A percentile compares a stretch with the other conserved stretches of the same genome.
phyloP scores from a whole-genome alignment of 495 filamentous ascomycete species.

The Podospora conica region DNA sequence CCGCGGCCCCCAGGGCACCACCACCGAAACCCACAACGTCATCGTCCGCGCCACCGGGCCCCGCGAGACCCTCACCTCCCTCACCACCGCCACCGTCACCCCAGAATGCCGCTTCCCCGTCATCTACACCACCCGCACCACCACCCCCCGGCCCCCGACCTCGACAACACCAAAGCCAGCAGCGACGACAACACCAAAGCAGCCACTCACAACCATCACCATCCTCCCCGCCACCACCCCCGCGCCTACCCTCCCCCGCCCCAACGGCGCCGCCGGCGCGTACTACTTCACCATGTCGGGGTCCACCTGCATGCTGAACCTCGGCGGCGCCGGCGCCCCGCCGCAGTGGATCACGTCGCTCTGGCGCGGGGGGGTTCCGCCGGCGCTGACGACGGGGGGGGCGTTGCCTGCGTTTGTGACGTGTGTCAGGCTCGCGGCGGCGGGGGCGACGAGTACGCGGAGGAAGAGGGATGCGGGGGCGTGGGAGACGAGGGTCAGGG shows the following conservation, averaged over 20 bases:
- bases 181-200: not conserved
- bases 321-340: not conserved
- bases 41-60: not conserved
- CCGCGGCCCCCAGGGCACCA: not conserved
- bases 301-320: not conserved
- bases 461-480: not conserved
- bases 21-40: not conserved
- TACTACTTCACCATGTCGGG: not conserved
- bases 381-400: not conserved
- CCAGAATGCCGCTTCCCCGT: not conserved
- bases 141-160: not conserved
- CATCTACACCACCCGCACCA: not conserved
- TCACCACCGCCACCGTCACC: not conserved
- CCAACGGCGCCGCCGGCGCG: not conserved
- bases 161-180: not conserved
- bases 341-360: not conserved
- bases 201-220: not conserved
- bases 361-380: not conserved
- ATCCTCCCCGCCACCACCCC: not conserved
- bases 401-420: not conserved
- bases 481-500: not conserved
- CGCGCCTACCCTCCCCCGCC: not conserved
- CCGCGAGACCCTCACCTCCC: not conserved
- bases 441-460: not conserved
- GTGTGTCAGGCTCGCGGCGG: not conserved